A percentile compares a stretch with the other conserved stretches of the same genome.
Conservation (phyloP, 73 alveolate species). For the Blepharisma stoltei region DNA sequence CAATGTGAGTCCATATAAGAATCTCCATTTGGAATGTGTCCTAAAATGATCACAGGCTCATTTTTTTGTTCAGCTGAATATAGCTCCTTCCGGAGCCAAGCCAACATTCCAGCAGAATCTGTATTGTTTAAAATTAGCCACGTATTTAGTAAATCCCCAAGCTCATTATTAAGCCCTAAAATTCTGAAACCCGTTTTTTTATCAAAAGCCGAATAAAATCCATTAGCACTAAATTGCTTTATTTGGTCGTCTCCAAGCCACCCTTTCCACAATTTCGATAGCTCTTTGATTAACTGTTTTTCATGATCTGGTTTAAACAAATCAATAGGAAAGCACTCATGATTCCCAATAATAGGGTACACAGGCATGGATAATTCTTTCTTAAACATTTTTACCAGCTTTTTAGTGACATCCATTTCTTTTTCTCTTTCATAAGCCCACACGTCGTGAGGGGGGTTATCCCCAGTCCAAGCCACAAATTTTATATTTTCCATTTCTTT, state of each 20-base stretch:
- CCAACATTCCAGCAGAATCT: constrained; percentile 61
- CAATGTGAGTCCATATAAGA: constrained; percentile 63
- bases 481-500: constrained; percentile 56
- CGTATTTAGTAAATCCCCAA: constrained; percentile 70
- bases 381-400: neutral
- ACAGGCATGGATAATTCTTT: constrained; percentile 37
- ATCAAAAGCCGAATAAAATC: constrained; percentile 45
- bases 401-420: neutral
- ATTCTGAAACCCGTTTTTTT: constrained; percentile 65
- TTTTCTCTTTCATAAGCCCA: constrained; percentile 40
- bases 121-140: constrained; percentile 64
- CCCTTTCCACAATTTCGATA: neutral
- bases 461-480: constrained; percentile 63
- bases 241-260: constrained; percentile 48
- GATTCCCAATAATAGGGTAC: constrained; percentile 64
- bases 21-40: constrained; percentile 69
- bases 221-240: constrained; percentile 53
- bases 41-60: constrained; percentile 68
- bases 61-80: constrained; percentile 69
- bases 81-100: constrained; percentile 72
- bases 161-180: constrained; percentile 67
- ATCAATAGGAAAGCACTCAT: constrained; percentile 70
- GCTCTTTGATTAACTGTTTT: constrained; percentile 9
- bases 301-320: constrained; percentile 35
- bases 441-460: constrained; percentile 58